Conservation (phyloP, 148 eudicot genomes). For the Diospyros kaki region DNA sequence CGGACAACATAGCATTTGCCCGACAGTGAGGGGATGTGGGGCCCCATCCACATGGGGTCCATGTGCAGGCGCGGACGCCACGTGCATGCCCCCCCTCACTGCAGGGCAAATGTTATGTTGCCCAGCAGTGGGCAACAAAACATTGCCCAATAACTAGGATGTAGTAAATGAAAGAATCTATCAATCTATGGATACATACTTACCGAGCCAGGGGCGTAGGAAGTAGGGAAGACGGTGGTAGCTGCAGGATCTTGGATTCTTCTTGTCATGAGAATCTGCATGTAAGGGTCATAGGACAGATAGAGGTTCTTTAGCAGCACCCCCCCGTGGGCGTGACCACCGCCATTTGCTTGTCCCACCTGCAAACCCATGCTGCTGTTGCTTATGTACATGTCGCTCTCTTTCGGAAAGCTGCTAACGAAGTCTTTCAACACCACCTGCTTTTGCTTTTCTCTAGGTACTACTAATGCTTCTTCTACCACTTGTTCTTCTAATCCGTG, state of each 20-base stretch:
- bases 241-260: neutral
- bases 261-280: neutral
- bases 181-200: neutral
- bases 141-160: too few relatives aligned
- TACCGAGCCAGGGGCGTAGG: conserved; percentile 10
- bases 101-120: too few relatives aligned
- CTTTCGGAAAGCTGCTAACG: neutral
- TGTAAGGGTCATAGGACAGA: conserved; percentile 7
- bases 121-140: too few relatives aligned
- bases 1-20: too few relatives aligned
- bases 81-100: too few relatives aligned
- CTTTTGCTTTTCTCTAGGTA: neutral
- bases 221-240: neutral
- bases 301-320: conserved; percentile 8
- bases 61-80: too few relatives aligned
- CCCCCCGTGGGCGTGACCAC: neutral
- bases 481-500: too few relatives aligned
- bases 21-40: too few relatives aligned
- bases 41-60: too few relatives aligned
- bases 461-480: too few relatives aligned
- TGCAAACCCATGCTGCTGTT: neutral
- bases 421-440: conserved; percentile 4
- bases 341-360: neutral
- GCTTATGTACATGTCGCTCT: neutral
- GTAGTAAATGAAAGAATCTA: too few relatives aligned